phyloP scores from a whole-genome alignment of 192 early-diverging fungal genomes.

The Helicostylum pulchrum region DNA sequence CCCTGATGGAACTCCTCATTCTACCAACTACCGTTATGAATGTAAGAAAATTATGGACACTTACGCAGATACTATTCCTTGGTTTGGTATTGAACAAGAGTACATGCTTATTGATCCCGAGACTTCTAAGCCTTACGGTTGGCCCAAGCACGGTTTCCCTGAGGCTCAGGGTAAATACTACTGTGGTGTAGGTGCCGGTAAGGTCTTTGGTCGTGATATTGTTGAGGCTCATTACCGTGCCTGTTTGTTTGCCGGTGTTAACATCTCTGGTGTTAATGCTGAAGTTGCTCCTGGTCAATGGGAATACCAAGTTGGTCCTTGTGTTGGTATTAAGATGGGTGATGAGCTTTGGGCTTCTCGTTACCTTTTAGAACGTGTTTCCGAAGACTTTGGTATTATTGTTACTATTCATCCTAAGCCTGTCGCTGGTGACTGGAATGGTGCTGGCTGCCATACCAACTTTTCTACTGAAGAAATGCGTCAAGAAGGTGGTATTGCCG shows the following conservation, averaged over 20 bases:
- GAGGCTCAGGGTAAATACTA: conserved; percentile 56
- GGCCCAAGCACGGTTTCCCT: conserved; percentile 55
- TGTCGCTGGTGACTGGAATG: conserved; percentile 58
- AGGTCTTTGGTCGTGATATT: conserved; percentile 53
- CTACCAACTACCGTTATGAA: conserved; percentile 46
- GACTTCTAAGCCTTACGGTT: conserved; percentile 43
- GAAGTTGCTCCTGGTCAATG: conserved; percentile 57
- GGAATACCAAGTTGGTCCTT: conserved; percentile 58
- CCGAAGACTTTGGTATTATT: conserved; percentile 55
- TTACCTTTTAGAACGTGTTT: conserved; percentile 48
- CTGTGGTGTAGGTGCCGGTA: conserved; percentile 52
- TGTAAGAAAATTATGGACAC: conserved; percentile 40
- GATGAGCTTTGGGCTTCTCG: conserved; percentile 57
- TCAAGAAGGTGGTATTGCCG: conserved; percentile 44
- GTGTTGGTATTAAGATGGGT: conserved; percentile 51
- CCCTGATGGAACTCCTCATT: conserved; percentile 54
- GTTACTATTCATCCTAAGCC: conserved; percentile 59
- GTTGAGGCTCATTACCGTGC: conserved; percentile 59
- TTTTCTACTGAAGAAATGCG: conserved; percentile 52
- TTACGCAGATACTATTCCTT: conserved; percentile 39
- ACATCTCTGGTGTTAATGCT: conserved; percentile 37
- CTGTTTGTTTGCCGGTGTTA: conserved; percentile 53
- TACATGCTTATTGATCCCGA: conserved; percentile 52
- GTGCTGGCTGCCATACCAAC: conserved; percentile 58
- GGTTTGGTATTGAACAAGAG: conserved; percentile 61